A percentile compares a stretch with the other conserved stretches of the same genome.
These are phyloP conservation scores for Lagerstroemia speciosa DNA, from an alignment of 345 rosid genomes.

Conservation along the genomic window DNA sequence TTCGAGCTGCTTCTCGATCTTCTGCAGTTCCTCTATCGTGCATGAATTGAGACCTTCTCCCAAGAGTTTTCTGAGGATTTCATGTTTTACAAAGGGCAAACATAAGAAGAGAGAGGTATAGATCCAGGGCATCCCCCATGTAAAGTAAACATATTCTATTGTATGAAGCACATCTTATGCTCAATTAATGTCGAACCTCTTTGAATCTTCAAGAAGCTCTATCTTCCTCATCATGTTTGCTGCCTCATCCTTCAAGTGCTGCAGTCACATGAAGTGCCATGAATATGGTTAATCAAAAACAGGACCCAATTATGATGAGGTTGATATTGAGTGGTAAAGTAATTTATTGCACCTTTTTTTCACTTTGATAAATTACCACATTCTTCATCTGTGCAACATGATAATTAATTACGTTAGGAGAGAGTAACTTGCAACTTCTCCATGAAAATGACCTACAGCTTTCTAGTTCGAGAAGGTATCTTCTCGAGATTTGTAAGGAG, in stretches of 20 bases:
- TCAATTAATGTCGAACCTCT: conserved; percentile 31
- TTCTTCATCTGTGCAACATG: background rate
- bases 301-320: background rate
- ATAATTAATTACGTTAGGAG: too few species aligned
- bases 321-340: background rate
- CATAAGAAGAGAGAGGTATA: background rate
- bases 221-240: conserved; percentile 64
- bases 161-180: background rate
- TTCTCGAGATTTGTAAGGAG: background rate
- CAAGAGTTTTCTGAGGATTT: conserved; percentile 23
- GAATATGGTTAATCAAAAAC: background rate
- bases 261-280: conserved; percentile 6
- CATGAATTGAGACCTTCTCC: too few species aligned
- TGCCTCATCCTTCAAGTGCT: conserved; percentile 72
- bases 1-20: conserved; percentile 32
- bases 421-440: too few species aligned
- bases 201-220: conserved; percentile 64
- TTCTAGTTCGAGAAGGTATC: background rate
- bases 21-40: conserved; percentile 27
- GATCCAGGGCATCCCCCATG: background rate
- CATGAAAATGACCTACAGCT: too few species aligned
- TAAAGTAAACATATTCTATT: background rate
- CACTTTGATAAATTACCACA: background rate
- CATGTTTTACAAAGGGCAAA: background rate
- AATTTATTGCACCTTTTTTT: background rate